Evolutionary conservation across 2,329 filamentous ascomycete genomes (phyloP).

Genomic region (Ceratocystis variospora): DNA sequence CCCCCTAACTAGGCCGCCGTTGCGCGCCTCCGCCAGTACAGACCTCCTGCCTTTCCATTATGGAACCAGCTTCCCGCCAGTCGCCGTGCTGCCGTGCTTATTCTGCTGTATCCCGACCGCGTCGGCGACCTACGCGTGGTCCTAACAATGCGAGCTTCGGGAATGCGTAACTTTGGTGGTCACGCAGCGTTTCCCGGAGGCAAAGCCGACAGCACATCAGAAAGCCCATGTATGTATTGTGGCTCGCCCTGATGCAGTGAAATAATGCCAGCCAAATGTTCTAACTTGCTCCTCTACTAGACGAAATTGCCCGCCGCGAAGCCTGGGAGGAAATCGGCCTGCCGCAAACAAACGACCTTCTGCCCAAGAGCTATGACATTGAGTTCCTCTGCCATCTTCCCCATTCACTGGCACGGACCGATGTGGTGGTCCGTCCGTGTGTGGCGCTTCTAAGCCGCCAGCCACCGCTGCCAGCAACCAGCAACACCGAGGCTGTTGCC

Average conservation of each 20-base stretch:
- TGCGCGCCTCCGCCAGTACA: slow-evolving; percentile 46
- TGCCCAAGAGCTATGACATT: slow-evolving; percentile 66
- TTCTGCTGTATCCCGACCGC: slow-evolving; percentile 76
- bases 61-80: slow-evolving; percentile 49
- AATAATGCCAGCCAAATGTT: neutral
- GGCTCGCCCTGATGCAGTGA: neutral
- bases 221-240: slow-evolving; percentile 43
- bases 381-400: slow-evolving; percentile 82
- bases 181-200: slow-evolving; percentile 80
- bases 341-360: slow-evolving; percentile 51
- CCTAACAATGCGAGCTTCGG: slow-evolving; percentile 53
- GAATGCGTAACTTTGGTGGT: slow-evolving; percentile 56
- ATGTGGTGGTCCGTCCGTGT: slow-evolving; percentile 60
- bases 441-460: slow-evolving; percentile 63
- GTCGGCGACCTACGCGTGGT: slow-evolving; percentile 63
- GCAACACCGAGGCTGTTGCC: slow-evolving; percentile 12
- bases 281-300: slow-evolving; percentile 31
- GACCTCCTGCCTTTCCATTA: slow-evolving; percentile 44
- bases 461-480: slow-evolving; percentile 26
- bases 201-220: slow-evolving; percentile 44
- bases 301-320: slow-evolving; percentile 76
- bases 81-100: slow-evolving; percentile 71
- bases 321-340: slow-evolving; percentile 89
- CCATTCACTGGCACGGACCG: slow-evolving; percentile 57
- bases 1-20: slow-evolving; percentile 38